Conservation (phyloP, 2,329 filamentous ascomycete genomes). For the Aureobasidium sp. region DNA sequence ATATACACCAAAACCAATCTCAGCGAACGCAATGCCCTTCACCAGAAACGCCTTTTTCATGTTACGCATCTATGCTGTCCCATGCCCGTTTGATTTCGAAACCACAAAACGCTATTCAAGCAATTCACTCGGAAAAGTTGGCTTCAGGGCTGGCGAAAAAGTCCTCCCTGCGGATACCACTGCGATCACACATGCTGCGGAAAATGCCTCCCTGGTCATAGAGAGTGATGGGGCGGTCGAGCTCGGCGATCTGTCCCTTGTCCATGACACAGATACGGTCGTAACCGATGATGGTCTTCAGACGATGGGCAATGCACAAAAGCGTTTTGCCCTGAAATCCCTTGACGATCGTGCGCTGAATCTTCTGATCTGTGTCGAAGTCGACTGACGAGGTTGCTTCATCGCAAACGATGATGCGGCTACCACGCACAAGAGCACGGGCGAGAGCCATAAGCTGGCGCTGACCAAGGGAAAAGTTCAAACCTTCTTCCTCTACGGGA, state of each 20-base stretch:
- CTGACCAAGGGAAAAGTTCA: slow-evolving; percentile 94
- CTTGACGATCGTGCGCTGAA: slow-evolving; percentile 78
- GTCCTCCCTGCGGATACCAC: slow-evolving; percentile 59
- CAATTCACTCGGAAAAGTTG: slow-evolving; percentile 1
- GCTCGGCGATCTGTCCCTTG: slow-evolving; percentile 74
- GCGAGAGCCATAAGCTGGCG: slow-evolving; percentile 93
- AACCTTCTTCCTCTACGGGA: slow-evolving; percentile 82
- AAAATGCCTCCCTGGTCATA: slow-evolving; percentile 76
- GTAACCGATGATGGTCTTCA: slow-evolving; percentile 83
- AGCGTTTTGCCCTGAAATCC: slow-evolving; percentile 83
- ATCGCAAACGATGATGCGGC: slow-evolving; percentile 92
- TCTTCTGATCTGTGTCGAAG: slow-evolving; percentile 94
- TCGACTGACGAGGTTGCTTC: slow-evolving; percentile 91
- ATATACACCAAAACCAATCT: not conserved
- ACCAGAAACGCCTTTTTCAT: not conserved
- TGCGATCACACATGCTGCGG: slow-evolving; percentile 79
- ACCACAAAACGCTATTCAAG: not conserved
- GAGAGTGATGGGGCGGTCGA: slow-evolving; percentile 67
- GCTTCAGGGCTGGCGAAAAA: slow-evolving; percentile 27
- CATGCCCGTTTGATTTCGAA: not conserved
- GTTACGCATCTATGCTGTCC: not conserved
- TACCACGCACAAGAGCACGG: slow-evolving; percentile 77
- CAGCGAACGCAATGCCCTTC: not conserved
- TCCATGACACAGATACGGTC: slow-evolving; percentile 98
- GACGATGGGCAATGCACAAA: slow-evolving; percentile 83